phyloP scores from a whole-genome alignment of 73 alveolate genomes.

The Effrenium voratum region DNA sequence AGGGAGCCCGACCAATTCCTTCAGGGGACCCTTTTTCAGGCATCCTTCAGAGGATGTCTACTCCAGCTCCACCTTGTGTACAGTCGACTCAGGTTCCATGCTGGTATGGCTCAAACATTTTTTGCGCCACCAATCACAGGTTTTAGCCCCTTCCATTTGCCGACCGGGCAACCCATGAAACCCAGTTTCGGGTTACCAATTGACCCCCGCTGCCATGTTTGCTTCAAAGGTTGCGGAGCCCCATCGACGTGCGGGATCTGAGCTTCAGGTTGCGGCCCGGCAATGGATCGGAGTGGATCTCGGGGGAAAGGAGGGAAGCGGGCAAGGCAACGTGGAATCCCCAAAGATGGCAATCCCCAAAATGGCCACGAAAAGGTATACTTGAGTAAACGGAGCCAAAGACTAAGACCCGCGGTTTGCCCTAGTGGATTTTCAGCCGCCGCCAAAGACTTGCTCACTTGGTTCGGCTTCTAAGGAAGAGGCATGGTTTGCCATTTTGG shows the following conservation, averaged over 20 bases:
- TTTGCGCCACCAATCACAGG: not conserved
- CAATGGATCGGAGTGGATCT: not conserved
- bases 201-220: not conserved
- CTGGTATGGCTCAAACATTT: not conserved
- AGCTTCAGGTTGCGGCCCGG: slow-evolving; percentile 79
- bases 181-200: too few relatives aligned
- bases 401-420: not conserved
- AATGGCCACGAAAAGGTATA: too few relatives aligned
- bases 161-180: not conserved
- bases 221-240: slow-evolving; percentile 68
- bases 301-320: too few relatives aligned
- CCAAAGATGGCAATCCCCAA: too few relatives aligned
- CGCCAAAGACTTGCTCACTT: not conserved
- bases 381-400: not conserved
- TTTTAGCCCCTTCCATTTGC: not conserved
- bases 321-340: too few relatives aligned
- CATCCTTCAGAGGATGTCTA: too few relatives aligned
- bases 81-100: not conserved
- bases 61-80: not conserved
- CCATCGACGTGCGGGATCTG: slow-evolving; percentile 68
- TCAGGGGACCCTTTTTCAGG: too few relatives aligned
- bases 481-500: too few relatives aligned
- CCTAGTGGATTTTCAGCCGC: not conserved
- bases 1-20: too few relatives aligned
- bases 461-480: not conserved